Percentiles rank a stretch among this genome's conserved stretches.
phyloP scores from a whole-genome alignment of 148 eudicot genomes.

The Salicornia ramosissima region DNA sequence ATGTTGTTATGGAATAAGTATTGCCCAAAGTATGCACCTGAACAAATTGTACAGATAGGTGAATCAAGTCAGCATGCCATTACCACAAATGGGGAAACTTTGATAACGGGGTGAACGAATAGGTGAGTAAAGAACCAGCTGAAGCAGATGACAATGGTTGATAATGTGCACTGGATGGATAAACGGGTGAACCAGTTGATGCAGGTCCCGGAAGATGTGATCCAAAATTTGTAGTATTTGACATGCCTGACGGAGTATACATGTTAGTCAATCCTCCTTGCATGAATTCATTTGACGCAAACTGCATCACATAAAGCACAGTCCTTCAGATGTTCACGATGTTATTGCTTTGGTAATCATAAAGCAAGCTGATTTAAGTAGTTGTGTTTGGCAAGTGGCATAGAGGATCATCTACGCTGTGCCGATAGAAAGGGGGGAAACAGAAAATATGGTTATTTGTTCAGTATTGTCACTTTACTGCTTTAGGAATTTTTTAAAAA shows the following conservation, averaged over 20 bases:
- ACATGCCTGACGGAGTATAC: constrained; percentile 31
- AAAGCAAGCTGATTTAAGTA: not conserved
- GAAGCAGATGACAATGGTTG: constrained; percentile 28
- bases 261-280: constrained; percentile 44
- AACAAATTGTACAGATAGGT: constrained; percentile 7
- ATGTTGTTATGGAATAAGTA: constrained; percentile 31
- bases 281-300: constrained; percentile 33
- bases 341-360: constrained; percentile 5
- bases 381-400: too few relatives aligned
- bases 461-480: not conserved
- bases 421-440: not conserved
- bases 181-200: constrained; percentile 30
- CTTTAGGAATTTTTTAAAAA: too few relatives aligned
- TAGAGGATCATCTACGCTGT: not conserved
- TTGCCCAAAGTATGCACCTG: constrained; percentile 50
- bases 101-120: not conserved
- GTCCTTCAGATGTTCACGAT: not conserved
- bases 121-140: constrained; percentile 24
- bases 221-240: constrained; percentile 20
- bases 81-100: not conserved
- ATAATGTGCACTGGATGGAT: constrained; percentile 19
- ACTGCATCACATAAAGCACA: constrained; percentile 31
- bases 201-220: constrained; percentile 23
- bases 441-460: not conserved
- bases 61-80: not conserved